Base-by-base conservation (phyloP, 805 yeast species). In the Schwanniomyces occidentalis region DNA sequence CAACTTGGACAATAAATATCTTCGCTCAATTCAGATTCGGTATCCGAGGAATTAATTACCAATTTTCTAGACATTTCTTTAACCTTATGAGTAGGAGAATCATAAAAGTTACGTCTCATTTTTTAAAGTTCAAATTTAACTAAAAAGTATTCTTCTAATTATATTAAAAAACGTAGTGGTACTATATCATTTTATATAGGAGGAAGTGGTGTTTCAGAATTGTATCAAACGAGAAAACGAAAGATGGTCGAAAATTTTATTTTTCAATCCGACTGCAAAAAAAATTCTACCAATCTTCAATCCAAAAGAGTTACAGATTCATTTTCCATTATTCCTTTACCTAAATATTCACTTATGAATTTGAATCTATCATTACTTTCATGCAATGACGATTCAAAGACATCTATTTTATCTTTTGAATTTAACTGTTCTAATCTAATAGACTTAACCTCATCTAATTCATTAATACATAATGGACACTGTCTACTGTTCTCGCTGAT, bases 391-490 rank as follows among this genome's bases (percentile, higher is more conserved):
- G 71, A 65, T 34, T 75, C 65, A 50, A 93, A 82, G 34, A 82
- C 51, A 18, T 82, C 89, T 24, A 73, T 65, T 25, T 87, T 69
- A 9, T 78, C 80, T 9, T 82, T 78, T 5, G 79, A 59, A 13
- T 74, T 82, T 8, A 73, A 74, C 49, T 86, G 91, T 6, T 76
- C 75, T 12, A 65, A 64, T 24, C 81, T 69, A 16, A 83, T 53
- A 8, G 80, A 75, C 17, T 70, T 71, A 15, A 86, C 64, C 4
- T 84, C 78, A 40, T 86, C 91, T 29, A 79, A 58, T 31, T 85
- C 86, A n/a, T 77, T 74, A 2, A 80, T 57, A 54, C 97, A 91
- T 25, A 72, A 67, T 0, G 97, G 96, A 54, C 98, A 91, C 27
- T 63, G 34, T 21, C 46, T 10, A 19, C 37, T 45, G n/a, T 19